These are phyloP conservation scores for Thalassiosira pacifica DNA, from an alignment of 352 stramenopile species.

Conservation along the genomic window DNA sequence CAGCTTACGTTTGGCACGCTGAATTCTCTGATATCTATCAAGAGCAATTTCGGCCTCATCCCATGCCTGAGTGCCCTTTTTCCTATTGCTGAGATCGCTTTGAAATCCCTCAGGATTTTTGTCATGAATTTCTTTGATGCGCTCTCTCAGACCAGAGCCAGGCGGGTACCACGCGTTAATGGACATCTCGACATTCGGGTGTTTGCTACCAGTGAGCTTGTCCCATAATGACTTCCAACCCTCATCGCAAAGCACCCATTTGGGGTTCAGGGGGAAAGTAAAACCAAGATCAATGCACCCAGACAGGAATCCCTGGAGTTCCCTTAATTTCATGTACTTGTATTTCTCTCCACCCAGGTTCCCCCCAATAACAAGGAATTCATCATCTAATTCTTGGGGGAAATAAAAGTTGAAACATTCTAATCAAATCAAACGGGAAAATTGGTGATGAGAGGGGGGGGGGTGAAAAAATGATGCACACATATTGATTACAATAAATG, in stretches of 20 bases:
- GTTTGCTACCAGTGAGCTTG: constrained; percentile 65
- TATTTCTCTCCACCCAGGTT: constrained; percentile 64
- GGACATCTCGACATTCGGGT: constrained; percentile 65
- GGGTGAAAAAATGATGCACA: neutral
- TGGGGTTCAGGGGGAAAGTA: constrained; percentile 82
- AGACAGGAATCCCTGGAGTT: constrained; percentile 71
- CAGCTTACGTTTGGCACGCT: constrained; percentile 63
- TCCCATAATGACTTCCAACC: constrained; percentile 82
- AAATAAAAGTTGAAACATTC: constrained; percentile 87
- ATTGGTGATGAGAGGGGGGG: neutral
- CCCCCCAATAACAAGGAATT: constrained; percentile 79
- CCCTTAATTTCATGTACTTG: constrained; percentile 75
- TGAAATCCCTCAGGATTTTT: constrained; percentile 72
- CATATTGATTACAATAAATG: constrained; percentile 1
- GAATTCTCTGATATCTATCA: constrained; percentile 62
- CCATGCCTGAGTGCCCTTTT: constrained; percentile 49
- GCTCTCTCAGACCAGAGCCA: constrained; percentile 66
- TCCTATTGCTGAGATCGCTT: constrained; percentile 27
- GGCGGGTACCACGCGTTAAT: constrained; percentile 79
- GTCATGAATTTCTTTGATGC: constrained; percentile 68
- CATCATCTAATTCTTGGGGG: constrained; percentile 85
- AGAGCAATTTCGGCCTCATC: constrained; percentile 60
- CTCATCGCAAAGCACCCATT: constrained; percentile 81
- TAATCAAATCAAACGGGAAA: neutral
- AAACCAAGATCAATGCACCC: constrained; percentile 77